Base-by-base conservation (phyloP, 106 monocot genomes). In the Dendrobium nobile region DNA sequence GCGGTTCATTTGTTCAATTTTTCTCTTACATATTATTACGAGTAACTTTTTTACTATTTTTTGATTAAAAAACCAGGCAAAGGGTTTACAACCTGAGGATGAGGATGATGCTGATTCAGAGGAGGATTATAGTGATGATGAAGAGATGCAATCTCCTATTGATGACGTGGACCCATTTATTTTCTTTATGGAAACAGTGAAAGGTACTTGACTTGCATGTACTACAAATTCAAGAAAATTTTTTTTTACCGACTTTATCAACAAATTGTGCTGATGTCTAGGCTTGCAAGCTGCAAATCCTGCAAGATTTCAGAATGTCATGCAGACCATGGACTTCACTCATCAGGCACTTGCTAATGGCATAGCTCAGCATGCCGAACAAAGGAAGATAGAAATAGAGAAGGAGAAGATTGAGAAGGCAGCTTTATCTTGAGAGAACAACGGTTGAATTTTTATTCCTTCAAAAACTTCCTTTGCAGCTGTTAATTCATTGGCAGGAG, bases 121-220 rank as follows among this genome's bases (percentile, higher is more conserved):
- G 18, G 94, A 98, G 65, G 92, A 88, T 75, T 91, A 88, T 31
- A 92, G 89, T 77, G 94, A 94, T 77, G 92, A 92, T 45, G 96
- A 97, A 75, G 94, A 92, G 73, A 42, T 94, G 56, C 87, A 91
- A 72, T 94, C 97, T 70, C 97, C 97, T 19, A 92, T 94, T 77
- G 97, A 92, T 84, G 89, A 89, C 16, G 91, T 98, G 67, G 94
- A 94, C 58, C 92, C 94, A 42, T 98, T 98, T 80, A 85, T 98
- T 56, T 91, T 98, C 82, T 94, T 98, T 81, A 83, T 94, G 47
- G 94, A 94, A 68, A 88, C 94, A 26, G 74, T 98, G 64, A 87
- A 94, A 88, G 94, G 97, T 98, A 54, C 75, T 22, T 28, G 9
- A 11, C 2, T 26, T 51, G 47, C 41, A n/a, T 48, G 16, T 76